These are phyloP conservation scores for Clavispora phyllophila DNA, from an alignment of 805 yeast species.

Conservation along the genomic window DNA sequence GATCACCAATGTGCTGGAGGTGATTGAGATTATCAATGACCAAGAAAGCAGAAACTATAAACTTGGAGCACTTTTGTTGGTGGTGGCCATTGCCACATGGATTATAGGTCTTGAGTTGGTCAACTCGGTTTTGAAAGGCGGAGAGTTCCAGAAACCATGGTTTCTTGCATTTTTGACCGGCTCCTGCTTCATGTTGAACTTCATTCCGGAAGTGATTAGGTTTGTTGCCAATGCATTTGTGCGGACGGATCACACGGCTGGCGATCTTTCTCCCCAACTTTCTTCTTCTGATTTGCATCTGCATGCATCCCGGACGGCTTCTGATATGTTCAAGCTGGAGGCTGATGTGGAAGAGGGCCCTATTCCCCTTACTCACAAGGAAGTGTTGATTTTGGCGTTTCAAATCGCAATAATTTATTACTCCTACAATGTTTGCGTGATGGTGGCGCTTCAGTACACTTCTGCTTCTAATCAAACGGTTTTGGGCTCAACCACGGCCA, in stretches of 20 bases:
- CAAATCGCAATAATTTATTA: constrained; percentile 41
- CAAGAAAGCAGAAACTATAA: constrained; percentile 40
- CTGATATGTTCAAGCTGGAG: constrained; percentile 8
- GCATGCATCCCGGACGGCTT: neutral
- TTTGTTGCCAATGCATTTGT: neutral
- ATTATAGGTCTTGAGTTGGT: constrained; percentile 45
- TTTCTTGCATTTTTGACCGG: constrained; percentile 47
- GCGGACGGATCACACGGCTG: neutral
- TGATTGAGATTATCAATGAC: constrained; percentile 32
- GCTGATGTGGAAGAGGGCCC: constrained; percentile 3
- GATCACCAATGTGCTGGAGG: constrained; percentile 15
- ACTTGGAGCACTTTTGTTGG: constrained; percentile 40
- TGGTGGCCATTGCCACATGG: constrained; percentile 44
- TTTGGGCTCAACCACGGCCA: constrained; percentile 46
- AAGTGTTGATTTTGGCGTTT: constrained; percentile 32
- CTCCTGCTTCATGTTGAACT: constrained; percentile 41
- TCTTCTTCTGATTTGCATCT: constrained; percentile 1
- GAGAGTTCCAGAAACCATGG: constrained; percentile 44
- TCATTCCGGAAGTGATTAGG: constrained; percentile 30
- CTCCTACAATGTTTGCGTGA: constrained; percentile 34
- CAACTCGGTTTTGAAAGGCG: constrained; percentile 45
- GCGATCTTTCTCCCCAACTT: neutral
- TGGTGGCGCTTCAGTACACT: constrained; percentile 43
- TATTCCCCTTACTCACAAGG: constrained; percentile 19
- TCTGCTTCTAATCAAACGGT: constrained; percentile 51